Percentiles rank a stretch among this genome's conserved stretches.
These are phyloP conservation scores for Didymella lethalis DNA, from an alignment of 2,329 filamentous ascomycete genomes.

Conservation along the genomic window DNA sequence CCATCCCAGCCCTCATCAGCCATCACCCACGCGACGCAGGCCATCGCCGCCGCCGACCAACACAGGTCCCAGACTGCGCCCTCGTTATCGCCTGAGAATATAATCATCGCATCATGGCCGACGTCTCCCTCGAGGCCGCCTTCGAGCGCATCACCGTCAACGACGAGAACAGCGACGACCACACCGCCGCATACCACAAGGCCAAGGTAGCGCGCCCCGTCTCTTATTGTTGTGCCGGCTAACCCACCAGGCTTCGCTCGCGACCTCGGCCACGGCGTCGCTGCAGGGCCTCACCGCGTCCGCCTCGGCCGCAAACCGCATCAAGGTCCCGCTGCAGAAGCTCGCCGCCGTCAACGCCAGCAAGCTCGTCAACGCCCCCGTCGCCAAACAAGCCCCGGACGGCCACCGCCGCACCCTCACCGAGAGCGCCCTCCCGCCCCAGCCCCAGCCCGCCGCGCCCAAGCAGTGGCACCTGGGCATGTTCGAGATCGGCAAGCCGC, in stretches of 20 bases:
- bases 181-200: constrained; percentile 72
- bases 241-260: constrained; percentile 51
- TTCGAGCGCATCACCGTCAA: constrained; percentile 90
- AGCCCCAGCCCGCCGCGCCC: constrained; percentile 44
- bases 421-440: constrained; percentile 57
- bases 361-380: constrained; percentile 51
- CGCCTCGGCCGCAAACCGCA: constrained; percentile 62
- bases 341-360: constrained; percentile 78
- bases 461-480: constrained; percentile 84
- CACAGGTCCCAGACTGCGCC: constrained; percentile 4
- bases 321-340: constrained; percentile 80
- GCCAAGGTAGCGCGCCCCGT: constrained; percentile 68
- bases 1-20: constrained; percentile 13
- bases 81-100: too few relatives aligned
- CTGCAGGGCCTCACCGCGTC: constrained; percentile 58
- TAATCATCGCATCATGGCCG: constrained; percentile 58
- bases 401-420: constrained; percentile 53
- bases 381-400: constrained; percentile 69
- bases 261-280: constrained; percentile 46
- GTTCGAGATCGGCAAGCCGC: constrained; percentile 89
- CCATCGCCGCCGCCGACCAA: constrained; percentile 14
- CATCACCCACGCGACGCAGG: constrained; percentile 20
- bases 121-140: constrained; percentile 81
- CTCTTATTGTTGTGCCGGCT: constrained; percentile 20
- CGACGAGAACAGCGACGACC: constrained; percentile 81